Evolutionary conservation across 1,139 yeast species (phyloP), one percentile per base, ranked within the genome.

Genomic region (Debaryomyces coudertii): DNA sequence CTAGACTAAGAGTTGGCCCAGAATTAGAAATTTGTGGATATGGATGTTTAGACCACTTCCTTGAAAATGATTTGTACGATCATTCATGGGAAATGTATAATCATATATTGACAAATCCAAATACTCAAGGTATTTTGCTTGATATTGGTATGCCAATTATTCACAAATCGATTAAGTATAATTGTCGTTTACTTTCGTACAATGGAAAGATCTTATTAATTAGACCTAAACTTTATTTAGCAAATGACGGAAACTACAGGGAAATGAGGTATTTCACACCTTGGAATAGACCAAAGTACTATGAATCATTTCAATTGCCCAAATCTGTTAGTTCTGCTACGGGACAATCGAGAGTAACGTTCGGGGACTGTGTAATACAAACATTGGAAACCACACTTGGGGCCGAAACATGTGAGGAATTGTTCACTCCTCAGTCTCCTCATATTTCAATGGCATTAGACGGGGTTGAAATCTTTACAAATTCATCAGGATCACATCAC

Each of bases 241-340:
- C 98, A 16, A 95, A 93, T 63, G 99, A 93, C 69, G 99, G 99
- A 1, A 93, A 93, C 62, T 93, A 95, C 69, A 79, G 99, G 44
- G 99, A 93, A 66, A 92, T 93, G 98, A 79, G 99, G 55, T 90
- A 85, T 65, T 93, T 93, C 64, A 89, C 96, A 0, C 96, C 98
- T 11, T 93, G 99, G 99, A 76, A 82, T 57, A 79, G 87, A 46
- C 82, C 92, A 7, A 82, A 85, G 56, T 78, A 83, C 54, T 85
- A 82, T 42, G 98, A 93, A 64, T 76, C 77, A 36, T 86, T 77
- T 57, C 72, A 78, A 33, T 74, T 95, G 51, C 99, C 99, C 2
- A 76, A 83, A 45, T 61, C 69, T 53, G 82, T 92, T 47, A 81
- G 80, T 50, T 71, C 71, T 47, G 65, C 85, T 42, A 81, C 89